A percentile compares a stretch with the other conserved stretches of the same genome.
These are phyloP conservation scores for Penicillium paxilli DNA, from an alignment of 495 filamentous ascomycete genomes.

Conservation along the genomic window DNA sequence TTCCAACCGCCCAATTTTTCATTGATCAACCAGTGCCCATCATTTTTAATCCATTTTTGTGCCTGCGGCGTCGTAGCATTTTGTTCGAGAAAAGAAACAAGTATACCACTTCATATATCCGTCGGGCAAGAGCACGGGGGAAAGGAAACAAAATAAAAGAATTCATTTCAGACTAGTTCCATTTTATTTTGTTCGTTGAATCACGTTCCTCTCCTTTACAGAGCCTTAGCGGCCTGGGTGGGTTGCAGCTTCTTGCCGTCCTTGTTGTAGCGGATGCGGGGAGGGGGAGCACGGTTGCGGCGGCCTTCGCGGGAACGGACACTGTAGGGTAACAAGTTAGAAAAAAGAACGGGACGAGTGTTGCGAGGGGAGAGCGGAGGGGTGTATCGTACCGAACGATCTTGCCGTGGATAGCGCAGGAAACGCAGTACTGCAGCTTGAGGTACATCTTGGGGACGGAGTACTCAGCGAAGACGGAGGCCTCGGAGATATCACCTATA, in stretches of 20 bases:
- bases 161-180: slow-evolving; percentile 39
- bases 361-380: background rate
- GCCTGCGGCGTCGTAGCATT: background rate
- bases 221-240: slow-evolving; percentile 72
- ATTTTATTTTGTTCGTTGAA: slow-evolving; percentile 37
- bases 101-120: slow-evolving; percentile 9
- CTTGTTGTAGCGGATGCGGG: slow-evolving; percentile 98
- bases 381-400: slow-evolving; percentile 85
- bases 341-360: slow-evolving; percentile 23
- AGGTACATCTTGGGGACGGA: slow-evolving; percentile 99
- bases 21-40: slow-evolving; percentile 14
- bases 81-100: background rate
- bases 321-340: slow-evolving; percentile 50
- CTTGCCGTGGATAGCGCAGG: slow-evolving; percentile 99
- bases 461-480: slow-evolving; percentile 98
- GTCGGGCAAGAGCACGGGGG: slow-evolving; percentile 26
- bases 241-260: slow-evolving; percentile 99
- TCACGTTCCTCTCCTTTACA: slow-evolving; percentile 46
- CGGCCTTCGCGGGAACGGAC: slow-evolving; percentile 96
- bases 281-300: slow-evolving; percentile 97
- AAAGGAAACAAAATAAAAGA: slow-evolving; percentile 37
- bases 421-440: slow-evolving; percentile 99
- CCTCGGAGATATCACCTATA: slow-evolving; percentile 98
- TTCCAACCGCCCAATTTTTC: slow-evolving; percentile 3
- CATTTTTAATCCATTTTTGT: slow-evolving; percentile 14